These are phyloP conservation scores for Chlorociboria aeruginascens DNA, from an alignment of 495 filamentous ascomycete genomes.

Conservation along the genomic window DNA sequence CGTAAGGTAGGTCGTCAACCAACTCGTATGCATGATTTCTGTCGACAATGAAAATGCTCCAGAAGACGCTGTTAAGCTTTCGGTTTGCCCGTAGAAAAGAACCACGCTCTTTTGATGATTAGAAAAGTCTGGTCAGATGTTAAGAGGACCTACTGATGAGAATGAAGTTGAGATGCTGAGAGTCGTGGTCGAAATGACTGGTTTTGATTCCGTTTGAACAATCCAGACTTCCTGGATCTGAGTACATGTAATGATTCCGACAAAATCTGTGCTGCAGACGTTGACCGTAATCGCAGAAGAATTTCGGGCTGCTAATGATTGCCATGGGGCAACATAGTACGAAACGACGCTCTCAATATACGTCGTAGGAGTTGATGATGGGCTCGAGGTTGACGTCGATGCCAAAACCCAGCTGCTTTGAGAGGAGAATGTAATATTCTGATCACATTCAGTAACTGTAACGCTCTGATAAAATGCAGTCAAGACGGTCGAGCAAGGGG, in stretches of 20 bases:
- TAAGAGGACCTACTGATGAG: background rate
- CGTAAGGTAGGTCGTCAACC: no score
- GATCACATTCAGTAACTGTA: slow-evolving; percentile 5
- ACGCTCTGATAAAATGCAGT: slow-evolving; percentile 1
- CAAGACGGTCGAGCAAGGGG: slow-evolving; percentile 5
- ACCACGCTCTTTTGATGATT: no score
- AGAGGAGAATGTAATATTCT: slow-evolving; percentile 9
- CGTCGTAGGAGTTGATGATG: background rate
- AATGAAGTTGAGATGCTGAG: background rate
- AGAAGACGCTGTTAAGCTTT: no score
- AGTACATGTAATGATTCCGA: background rate
- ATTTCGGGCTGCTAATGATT: slow-evolving; percentile 1
- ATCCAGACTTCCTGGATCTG: slow-evolving; percentile 5
- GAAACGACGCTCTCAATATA: slow-evolving; percentile 7
- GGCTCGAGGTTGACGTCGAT: background rate
- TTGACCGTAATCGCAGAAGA: slow-evolving; percentile 2
- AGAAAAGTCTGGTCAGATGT: no score
- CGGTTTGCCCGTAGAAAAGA: no score
- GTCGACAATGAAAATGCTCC: no score
- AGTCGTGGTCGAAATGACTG: background rate
- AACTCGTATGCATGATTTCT: no score
- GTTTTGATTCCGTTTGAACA: background rate
- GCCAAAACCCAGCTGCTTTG: slow-evolving; percentile 1
- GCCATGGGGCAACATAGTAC: slow-evolving; percentile 10
- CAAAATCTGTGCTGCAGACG: background rate